These are phyloP conservation scores for Phytophthora tentaculata DNA, from an alignment of 352 stramenopile genomes.

Conservation along the genomic window DNA sequence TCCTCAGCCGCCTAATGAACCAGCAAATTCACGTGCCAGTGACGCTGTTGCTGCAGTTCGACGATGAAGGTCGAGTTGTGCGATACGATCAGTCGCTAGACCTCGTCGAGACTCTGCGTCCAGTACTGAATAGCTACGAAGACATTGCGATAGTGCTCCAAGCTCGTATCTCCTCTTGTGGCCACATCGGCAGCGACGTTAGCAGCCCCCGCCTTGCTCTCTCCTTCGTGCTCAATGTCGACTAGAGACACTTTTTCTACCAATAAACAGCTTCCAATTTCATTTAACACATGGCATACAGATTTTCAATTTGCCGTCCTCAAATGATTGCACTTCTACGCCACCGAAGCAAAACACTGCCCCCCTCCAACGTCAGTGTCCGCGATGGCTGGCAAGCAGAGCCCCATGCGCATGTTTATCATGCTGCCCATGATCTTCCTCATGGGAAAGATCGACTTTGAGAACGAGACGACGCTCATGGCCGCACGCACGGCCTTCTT, in stretches of 20 bases:
- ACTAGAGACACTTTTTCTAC: constrained; percentile 4
- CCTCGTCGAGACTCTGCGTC: constrained; percentile 20
- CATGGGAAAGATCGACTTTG: constrained; percentile 88
- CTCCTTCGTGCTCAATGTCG: constrained; percentile 19
- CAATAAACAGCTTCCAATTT: constrained; percentile 1
- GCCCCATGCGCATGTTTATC: constrained; percentile 80
- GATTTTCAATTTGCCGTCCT: neutral
- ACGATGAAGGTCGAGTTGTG: constrained; percentile 9
- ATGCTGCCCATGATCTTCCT: constrained; percentile 88
- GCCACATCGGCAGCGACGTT: constrained; percentile 18
- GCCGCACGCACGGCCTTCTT: constrained; percentile 71
- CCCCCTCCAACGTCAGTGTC: neutral
- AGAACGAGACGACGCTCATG: constrained; percentile 71
- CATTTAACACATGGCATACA: neutral
- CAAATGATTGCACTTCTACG: neutral
- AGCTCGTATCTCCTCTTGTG: constrained; percentile 23
- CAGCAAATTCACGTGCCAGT: constrained; percentile 16
- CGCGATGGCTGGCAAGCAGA: constrained; percentile 65
- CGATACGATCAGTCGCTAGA: constrained; percentile 14
- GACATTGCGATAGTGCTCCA: constrained; percentile 27
- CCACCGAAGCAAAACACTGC: constrained; percentile 10
- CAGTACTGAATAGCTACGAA: constrained; percentile 25
- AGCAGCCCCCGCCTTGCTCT: constrained; percentile 4
- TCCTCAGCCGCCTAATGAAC: constrained; percentile 7
- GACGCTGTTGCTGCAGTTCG: constrained; percentile 25